Base-by-base conservation (phyloP, 805 yeast species). In the Metschnikowia koreensis region DNA sequence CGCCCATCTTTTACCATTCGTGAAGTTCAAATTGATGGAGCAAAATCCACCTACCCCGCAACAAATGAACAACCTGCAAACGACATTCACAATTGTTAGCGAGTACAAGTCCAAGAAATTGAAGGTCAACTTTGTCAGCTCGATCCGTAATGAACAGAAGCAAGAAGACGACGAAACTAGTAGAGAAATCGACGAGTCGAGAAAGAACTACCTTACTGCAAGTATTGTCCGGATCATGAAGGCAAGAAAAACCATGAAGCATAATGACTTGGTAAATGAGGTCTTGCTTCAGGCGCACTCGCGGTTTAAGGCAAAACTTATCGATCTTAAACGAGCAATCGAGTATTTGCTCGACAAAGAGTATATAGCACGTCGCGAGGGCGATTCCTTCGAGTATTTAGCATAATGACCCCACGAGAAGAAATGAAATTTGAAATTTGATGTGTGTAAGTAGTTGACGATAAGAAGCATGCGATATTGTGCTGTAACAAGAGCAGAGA, bases 141-240 rank as follows among this genome's bases (percentile, higher is more conserved):
- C 81, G 46, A 79, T 82, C 39, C 81, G 80, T 61, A 71, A 77
- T 31, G 92, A 86, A 60, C 79, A 80, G 47, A 81, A 79, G 59
- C 86, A 79, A 55, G 97, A 89, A 59, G 75, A 80, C 34, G 89
- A 83, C 36, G 90, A 86, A 52, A 80, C 91, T 2, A 86, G 82
- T 58, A 84, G 82, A 66, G 96, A 91, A 64, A 83, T 93, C 45
- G 90, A 86, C 61, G 94, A 90, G 62, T 91, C 91, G 54, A 81
- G 97, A 65, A 87, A 86, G 70, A 83, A 87, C 64, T 86, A 85
- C 71, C 76, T 94, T 61, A 89, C 90, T 64, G 97, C 98, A 1
- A 89, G 96, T 63, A 90, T 94, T 70, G 98, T 93, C 38, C 81
- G 99, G 62, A 89, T 93, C 64, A 94, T 93, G 98, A 93, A 93